Evolutionary conservation across 768 basidiomycete species (phyloP), one percentile per base, ranked within the genome.

Genomic region (Trametes cubensis): DNA sequence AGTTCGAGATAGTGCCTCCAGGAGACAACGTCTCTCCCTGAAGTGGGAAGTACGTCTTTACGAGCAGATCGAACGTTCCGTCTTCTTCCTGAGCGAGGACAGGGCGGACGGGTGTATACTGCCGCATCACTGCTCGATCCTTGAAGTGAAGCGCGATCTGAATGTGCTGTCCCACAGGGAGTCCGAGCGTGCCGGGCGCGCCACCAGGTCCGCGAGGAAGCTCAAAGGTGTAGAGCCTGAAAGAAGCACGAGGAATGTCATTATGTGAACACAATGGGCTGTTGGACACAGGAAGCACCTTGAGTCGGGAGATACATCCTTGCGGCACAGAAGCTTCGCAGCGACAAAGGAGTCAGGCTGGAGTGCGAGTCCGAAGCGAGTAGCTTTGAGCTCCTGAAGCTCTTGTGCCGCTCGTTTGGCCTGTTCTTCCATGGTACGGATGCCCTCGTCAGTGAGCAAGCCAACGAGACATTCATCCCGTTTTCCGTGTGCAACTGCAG

Each of bases 1-100:
- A 70, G 49, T 70, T 70, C 39, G 66, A 64, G 18, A 68, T 53
- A 13, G 67, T 64, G 2, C 69, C 69, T 1, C 69, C 69, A 3
- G 67, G 69, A 6, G 67, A 62, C 52, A 61, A 55, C 13, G 62
- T 50, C 20, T 52, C 57, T 10, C 28, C 62, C 1, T 59, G 60
- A 1, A 53, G 44, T 3, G 67, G 69, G n/a, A 68, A 40, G 55
- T 68, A 70, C 28, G 69, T 70, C 65, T 70, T 68, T 15, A 70
- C 67, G 13, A 68, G 60, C 48, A 70, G 58, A 23, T 68, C 63
- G 51, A 70, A 66, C 38, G 69, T 70, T 8, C 67, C 69, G 25
- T 70, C 63, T 30, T 70, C 69, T 44, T 70, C 69, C 0, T 25
- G 11, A 1, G 69, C 59, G 4, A 70, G 62, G 15, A 70, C 61